Evolutionary conservation across 2,329 filamentous ascomycete species (phyloP).

Genomic region (Capronia epimyces): DNA sequence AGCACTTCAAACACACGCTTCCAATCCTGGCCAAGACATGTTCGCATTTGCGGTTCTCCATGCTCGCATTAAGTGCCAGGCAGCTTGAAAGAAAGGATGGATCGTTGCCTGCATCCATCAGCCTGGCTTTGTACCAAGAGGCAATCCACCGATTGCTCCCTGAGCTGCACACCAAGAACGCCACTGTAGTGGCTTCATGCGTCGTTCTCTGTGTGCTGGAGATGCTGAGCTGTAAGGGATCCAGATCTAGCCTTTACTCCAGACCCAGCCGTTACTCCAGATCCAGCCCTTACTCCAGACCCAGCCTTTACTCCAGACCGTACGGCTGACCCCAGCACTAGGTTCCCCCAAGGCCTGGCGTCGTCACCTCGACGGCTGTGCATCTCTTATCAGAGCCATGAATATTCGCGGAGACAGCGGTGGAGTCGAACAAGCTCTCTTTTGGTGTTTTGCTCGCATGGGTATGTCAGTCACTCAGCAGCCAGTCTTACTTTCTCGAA

Average conservation of each 20-base stretch:
- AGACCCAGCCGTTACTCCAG: no score
- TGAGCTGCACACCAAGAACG: slow-evolving; percentile 44
- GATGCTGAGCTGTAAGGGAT: slow-evolving; percentile 43
- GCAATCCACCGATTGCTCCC: slow-evolving; percentile 48
- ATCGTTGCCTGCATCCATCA: slow-evolving; percentile 44
- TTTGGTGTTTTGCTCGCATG: slow-evolving; percentile 56
- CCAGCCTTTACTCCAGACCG: no score
- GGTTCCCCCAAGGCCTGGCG: slow-evolving; percentile 47
- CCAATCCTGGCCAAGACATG: slow-evolving; percentile 41
- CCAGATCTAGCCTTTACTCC: no score
- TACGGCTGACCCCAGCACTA: no score
- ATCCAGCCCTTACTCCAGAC: no score
- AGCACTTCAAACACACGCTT: slow-evolving; percentile 46
- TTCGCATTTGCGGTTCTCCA: slow-evolving; percentile 44
- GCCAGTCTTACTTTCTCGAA: no score
- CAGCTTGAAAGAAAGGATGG: slow-evolving; percentile 50
- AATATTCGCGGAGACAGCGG: slow-evolving; percentile 49
- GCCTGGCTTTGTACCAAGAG: slow-evolving; percentile 51
- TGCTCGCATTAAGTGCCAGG: slow-evolving; percentile 51
- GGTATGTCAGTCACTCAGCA: slow-evolving; percentile 47
- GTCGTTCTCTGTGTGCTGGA: slow-evolving; percentile 53
- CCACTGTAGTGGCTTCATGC: slow-evolving; percentile 49
- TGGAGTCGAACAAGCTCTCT: slow-evolving; percentile 50
- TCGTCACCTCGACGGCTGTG: slow-evolving; percentile 53
- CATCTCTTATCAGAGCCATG: slow-evolving; percentile 49